These are phyloP conservation scores for Sphaceloma murrayae DNA, from an alignment of 2,329 filamentous ascomycete species.

Conservation along the genomic window DNA sequence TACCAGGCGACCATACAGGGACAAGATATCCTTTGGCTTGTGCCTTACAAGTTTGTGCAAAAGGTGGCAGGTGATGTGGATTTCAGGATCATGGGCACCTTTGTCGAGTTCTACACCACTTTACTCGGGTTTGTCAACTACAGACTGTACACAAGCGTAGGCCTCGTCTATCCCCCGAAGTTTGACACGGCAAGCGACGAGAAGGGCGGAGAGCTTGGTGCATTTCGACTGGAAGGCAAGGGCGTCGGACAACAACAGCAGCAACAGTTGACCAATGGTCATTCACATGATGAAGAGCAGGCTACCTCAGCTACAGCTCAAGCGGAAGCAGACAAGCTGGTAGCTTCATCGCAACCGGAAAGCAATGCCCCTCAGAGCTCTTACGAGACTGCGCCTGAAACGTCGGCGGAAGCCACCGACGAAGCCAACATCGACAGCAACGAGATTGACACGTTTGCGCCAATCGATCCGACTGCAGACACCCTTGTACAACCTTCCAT, in stretches of 20 bases:
- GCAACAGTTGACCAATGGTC: constrained; percentile 22
- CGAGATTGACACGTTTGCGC: constrained; percentile 84
- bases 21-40: constrained; percentile 93
- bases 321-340: constrained; percentile 40
- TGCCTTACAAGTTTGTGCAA: constrained; percentile 97
- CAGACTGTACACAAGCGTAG: constrained; percentile 80
- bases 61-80: constrained; percentile 87
- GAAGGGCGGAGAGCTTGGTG: constrained; percentile 76
- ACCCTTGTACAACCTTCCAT: constrained; percentile 68
- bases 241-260: constrained; percentile 36
- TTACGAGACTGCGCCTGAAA: constrained; percentile 27
- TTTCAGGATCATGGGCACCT: constrained; percentile 98
- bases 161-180: constrained; percentile 89
- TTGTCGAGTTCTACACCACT: constrained; percentile 97
- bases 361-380: constrained; percentile 19
- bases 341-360: constrained; percentile 20
- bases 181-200: constrained; percentile 84
- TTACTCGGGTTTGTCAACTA: constrained; percentile 94
- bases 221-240: constrained; percentile 80
- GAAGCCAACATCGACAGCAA: constrained; percentile 25
- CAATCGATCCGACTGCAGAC: constrained; percentile 74
- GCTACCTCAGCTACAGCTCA: constrained; percentile 35
- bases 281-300: neutral
- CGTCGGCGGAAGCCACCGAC: constrained; percentile 33
- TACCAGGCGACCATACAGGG: constrained; percentile 97